Percentiles rank a stretch among this genome's conserved stretches.
Evolutionary conservation across 2,329 filamentous ascomycete genomes (phyloP).

Genomic region (Pseudocercospora crystallina): DNA sequence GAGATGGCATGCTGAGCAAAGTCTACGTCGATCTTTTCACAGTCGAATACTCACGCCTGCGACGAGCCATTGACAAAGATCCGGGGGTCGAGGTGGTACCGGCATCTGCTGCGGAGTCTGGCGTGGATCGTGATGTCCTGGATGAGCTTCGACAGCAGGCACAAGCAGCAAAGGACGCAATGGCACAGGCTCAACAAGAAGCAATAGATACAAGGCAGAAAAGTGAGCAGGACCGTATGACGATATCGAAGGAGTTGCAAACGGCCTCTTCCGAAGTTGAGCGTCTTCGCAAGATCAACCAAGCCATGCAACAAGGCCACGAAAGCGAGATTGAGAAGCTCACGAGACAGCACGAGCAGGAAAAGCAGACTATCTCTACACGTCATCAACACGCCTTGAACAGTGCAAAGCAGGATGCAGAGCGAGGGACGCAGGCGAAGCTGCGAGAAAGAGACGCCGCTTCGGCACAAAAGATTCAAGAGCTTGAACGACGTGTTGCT

Average conservation of each 20-base stretch:
- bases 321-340: slow-evolving; percentile 52
- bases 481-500: slow-evolving; percentile 29
- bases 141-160: slow-evolving; percentile 78
- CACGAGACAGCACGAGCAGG: slow-evolving; percentile 48
- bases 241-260: slow-evolving; percentile 49
- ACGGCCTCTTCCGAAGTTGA: slow-evolving; percentile 46
- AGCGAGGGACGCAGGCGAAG: slow-evolving; percentile 28
- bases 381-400: slow-evolving; percentile 38
- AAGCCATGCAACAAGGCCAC: slow-evolving; percentile 69
- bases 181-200: slow-evolving; percentile 59
- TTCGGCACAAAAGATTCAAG: slow-evolving; percentile 29
- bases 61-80: slow-evolving; percentile 84
- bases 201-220: slow-evolving; percentile 56
- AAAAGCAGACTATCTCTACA: slow-evolving; percentile 27
- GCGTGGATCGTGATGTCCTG: slow-evolving; percentile 89
- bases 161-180: slow-evolving; percentile 65
- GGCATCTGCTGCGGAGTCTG: slow-evolving; percentile 78
- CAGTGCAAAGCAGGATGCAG: slow-evolving; percentile 27
- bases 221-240: slow-evolving; percentile 48
- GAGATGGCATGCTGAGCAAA: slow-evolving; percentile 58
- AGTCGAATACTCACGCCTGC: slow-evolving; percentile 85
- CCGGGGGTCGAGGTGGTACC: slow-evolving; percentile 84
- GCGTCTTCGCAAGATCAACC: slow-evolving; percentile 65
- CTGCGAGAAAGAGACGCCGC: slow-evolving; percentile 28
- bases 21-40: slow-evolving; percentile 92